A percentile compares a stretch with the other conserved stretches of the same genome.
Evolutionary conservation across 805 yeast genomes (phyloP).

Genomic region (Lachancea quebecensis): DNA sequence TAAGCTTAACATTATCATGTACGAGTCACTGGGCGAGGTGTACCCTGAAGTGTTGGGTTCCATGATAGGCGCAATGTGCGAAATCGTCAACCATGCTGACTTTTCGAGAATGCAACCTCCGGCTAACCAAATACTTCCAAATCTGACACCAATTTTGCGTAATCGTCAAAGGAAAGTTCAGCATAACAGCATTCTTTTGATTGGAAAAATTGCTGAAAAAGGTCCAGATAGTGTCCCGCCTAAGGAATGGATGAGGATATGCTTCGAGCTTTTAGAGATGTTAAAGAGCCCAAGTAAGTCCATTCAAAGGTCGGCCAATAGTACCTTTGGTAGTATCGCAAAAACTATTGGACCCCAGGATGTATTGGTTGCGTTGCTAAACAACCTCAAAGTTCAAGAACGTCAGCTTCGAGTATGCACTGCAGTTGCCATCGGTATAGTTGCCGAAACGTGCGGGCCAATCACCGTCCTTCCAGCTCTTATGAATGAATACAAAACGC

Average conservation of each 20-base stretch:
- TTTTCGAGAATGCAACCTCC: constrained; percentile 69
- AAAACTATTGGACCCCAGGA: constrained; percentile 94
- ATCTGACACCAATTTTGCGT: constrained; percentile 83
- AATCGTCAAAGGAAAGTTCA: constrained; percentile 90
- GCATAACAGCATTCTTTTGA: constrained; percentile 67
- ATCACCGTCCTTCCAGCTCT: constrained; percentile 90
- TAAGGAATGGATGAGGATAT: constrained; percentile 95
- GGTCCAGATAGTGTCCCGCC: constrained; percentile 82
- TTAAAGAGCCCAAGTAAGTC: constrained; percentile 71
- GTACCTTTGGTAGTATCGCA: constrained; percentile 86
- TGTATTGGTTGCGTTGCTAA: constrained; percentile 74
- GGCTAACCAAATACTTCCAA: constrained; percentile 71
- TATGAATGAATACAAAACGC: constrained; percentile 91
- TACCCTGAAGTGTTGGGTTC: constrained; percentile 92
- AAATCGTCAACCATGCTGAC: constrained; percentile 56
- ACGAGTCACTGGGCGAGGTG: constrained; percentile 90
- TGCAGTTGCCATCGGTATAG: constrained; percentile 96
- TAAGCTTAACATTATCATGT: constrained; percentile 67
- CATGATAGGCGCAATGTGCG: constrained; percentile 60
- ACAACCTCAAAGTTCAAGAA: constrained; percentile 85
- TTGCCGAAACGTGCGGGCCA: constrained; percentile 88
- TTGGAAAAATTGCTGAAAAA: constrained; percentile 74
- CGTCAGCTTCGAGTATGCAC: constrained; percentile 95
- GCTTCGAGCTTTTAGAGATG: constrained; percentile 85
- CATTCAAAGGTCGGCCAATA: constrained; percentile 78